phyloP scores from a whole-genome alignment of 2,329 filamentous ascomycete species.

The Aspergillus texensis region DNA sequence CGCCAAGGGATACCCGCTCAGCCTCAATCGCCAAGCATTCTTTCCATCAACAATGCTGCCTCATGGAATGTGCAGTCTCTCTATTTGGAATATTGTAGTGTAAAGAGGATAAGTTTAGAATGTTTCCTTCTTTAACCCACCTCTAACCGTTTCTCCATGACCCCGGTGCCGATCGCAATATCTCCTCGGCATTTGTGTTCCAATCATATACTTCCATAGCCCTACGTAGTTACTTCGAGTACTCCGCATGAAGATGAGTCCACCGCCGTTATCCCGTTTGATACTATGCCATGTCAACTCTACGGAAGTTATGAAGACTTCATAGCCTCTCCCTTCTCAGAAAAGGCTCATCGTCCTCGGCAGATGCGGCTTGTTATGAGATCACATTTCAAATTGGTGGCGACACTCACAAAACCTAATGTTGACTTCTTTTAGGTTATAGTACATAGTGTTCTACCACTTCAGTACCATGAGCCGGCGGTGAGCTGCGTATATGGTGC shows the following conservation, averaged over 20 bases:
- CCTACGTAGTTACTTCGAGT: too few relatives aligned
- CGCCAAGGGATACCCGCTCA: background rate
- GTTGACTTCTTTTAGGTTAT: too few relatives aligned
- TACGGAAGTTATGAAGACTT: too few relatives aligned
- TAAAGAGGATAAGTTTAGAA: background rate
- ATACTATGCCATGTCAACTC: too few relatives aligned
- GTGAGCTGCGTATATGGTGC: background rate
- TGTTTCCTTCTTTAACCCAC: background rate
- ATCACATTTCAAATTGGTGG: too few relatives aligned
- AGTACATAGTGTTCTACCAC: too few relatives aligned
- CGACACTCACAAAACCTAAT: too few relatives aligned
- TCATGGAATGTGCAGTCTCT: background rate
- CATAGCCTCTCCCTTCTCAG: too few relatives aligned
- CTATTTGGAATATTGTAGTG: background rate
- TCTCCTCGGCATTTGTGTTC: background rate
- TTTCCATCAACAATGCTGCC: background rate
- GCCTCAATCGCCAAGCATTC: background rate
- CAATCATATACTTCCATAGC: background rate
- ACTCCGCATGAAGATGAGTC: too few relatives aligned
- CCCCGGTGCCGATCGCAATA: background rate
- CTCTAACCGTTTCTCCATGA: background rate
- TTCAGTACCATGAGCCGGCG: background rate
- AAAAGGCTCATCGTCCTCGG: too few relatives aligned
- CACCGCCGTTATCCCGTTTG: too few relatives aligned
- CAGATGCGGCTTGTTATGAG: too few relatives aligned